Base-by-base conservation (phyloP, 129 eudicot genomes). In the Tagetes patula region DNA sequence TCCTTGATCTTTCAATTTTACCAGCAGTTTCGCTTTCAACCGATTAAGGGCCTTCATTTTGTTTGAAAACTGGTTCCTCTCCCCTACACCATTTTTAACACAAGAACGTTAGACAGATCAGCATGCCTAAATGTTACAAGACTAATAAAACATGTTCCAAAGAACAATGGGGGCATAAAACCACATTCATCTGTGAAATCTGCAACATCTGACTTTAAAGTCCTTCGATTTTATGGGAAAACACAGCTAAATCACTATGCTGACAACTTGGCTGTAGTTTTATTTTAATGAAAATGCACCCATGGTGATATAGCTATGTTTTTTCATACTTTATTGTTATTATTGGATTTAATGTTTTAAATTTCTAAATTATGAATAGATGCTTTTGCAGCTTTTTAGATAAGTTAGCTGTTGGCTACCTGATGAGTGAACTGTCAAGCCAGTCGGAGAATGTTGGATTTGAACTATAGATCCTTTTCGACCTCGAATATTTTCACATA, bases 21-120 rank as follows among this genome's bases (percentile, higher is more conserved):
- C 78, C 30, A 89, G 91, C 3, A 93, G 95, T 46, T 81, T 87
- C 33, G 96, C 96, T 82, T 84, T 93, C 62, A 93, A 84, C 20
- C 98, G 88, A 63, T 93, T 89, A 54, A 89, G 90, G 40, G 98
- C 95, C 85, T 90, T 93, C 58, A 93, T 81, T 82, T 83, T 87
- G 82, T 93, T 89, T 1, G 89, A 96, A 63, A 89, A 85, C 20
- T 61, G 81, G 70, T 84, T 93, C 75, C 98, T 89, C 82, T 93
- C 98, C 66, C 98, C 98, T 93, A 72, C 67, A 69, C 52, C 68
- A 69, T 47, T 65, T 38, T 65, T 5, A 31, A 33, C 30, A 75
- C 47, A 31, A 49, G 13, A 48, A 20, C 27, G 27, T 20, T 58
- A 61, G 30, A 31, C 6, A 0, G 30, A 49, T 72, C 8, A 34